phyloP scores from a whole-genome alignment of 192 early-diverging fungal genomes.

The Diversispora epigaea region DNA sequence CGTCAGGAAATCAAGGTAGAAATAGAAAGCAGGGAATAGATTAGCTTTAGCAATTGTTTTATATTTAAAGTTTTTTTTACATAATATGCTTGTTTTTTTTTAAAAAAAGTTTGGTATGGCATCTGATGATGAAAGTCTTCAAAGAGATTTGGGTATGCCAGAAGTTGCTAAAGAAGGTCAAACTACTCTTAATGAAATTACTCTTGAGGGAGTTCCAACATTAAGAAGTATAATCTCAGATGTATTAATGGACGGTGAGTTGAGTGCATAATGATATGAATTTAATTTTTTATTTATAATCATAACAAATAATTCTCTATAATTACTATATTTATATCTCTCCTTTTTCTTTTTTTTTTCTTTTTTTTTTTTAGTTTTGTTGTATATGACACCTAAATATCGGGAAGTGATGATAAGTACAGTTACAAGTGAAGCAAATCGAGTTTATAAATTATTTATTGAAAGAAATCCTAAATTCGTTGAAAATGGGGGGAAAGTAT shows the following conservation, averaged over 20 bases:
- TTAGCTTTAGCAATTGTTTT: not conserved
- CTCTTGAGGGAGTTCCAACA: slow-evolving; percentile 76
- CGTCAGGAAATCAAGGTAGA: slow-evolving; percentile 61
- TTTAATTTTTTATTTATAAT: not conserved
- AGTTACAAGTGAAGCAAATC: slow-evolving; percentile 74
- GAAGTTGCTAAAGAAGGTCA: slow-evolving; percentile 55
- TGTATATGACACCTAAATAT: slow-evolving; percentile 85
- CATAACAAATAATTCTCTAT: not conserved
- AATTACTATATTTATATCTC: not conserved
- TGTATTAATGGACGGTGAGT: slow-evolving; percentile 76
- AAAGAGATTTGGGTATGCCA: slow-evolving; percentile 54
- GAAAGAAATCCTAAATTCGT: slow-evolving; percentile 75
- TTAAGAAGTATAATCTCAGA: slow-evolving; percentile 80
- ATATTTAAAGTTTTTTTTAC: not conserved
- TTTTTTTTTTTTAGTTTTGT: slow-evolving; percentile 52
- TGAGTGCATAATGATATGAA: not conserved
- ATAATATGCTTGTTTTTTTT: not conserved
- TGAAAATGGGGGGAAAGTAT: slow-evolving; percentile 61
- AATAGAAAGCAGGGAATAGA: no score
- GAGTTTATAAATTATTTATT: slow-evolving; percentile 70
- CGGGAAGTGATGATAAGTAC: slow-evolving; percentile 78
- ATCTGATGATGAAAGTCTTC: slow-evolving; percentile 52
- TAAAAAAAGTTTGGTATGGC: slow-evolving; percentile 64
- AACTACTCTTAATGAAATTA: slow-evolving; percentile 73
- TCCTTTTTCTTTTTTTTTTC: no score